Evolutionary conservation across 306 rosid genomes (phyloP), one percentile per base, ranked within the genome.

Genomic region (Castanea mollissima): DNA sequence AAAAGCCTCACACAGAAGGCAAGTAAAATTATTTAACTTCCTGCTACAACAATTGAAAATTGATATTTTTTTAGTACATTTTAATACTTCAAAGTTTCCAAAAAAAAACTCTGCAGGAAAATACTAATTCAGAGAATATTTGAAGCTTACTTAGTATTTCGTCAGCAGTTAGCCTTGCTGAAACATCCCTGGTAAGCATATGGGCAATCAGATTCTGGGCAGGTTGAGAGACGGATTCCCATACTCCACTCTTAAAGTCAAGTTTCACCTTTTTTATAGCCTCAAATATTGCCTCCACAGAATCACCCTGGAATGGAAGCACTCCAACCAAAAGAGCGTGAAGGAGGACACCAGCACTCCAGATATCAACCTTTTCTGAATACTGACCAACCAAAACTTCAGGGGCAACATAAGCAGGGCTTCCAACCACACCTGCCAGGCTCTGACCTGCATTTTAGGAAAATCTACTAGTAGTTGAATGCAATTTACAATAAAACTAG

Each of bases 401-500:
- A 6, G 99, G 99, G 72, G 99, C 98, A 55, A 96, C 97, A 86
- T 96, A 96, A 79, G 99, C 99, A 25, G 99, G 99, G 87, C 99
- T 96, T 87, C 99, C 98, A 46, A 96, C 99, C 79, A 96, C 88
- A 79, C 99, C 99, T 83, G 90, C 86, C 91, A 93, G 85, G 76
- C 82, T 86, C 83, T 91, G 98, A 80, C 99, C 99, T 96, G 92
- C 69, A 35, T 19, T 68, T 68, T 35, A n/a, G 8, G 38, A 52
- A 31, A 35, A 68, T n/a, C 16, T 10, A 68, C 8, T 19, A 34
- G 4, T n/a, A 34, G 4, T 18, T 35, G 16, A 67, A 67, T 35
- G 72, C 72, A 32, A 18, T 1, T 11, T 65, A 11, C 23, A 35
- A 35, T 46, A 34, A 67, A n/a, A 68, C 27, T 15, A 68, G 72